Base-by-base conservation (phyloP, 176 grass and related monocot species). In the Oryza glumipatula region DNA sequence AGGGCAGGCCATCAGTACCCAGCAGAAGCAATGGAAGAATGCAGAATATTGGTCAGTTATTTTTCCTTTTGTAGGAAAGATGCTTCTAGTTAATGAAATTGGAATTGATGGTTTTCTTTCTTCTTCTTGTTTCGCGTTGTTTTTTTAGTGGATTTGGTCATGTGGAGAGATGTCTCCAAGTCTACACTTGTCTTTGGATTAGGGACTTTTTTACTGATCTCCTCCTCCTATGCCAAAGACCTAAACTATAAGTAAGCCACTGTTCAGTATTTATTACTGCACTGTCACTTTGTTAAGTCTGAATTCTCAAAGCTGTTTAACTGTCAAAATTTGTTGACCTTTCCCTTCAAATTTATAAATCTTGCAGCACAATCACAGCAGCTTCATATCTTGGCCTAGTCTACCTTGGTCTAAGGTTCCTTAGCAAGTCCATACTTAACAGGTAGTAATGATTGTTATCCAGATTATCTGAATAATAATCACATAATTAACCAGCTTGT, bases 151-250 rank as follows among this genome's bases (percentile, higher is more conserved):
- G 90, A 99, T 84, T 86, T 99, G 82, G 88, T 96, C 41, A 99
- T 99, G 97, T 99, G 97, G 97, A 96, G 86, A 77, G 91, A 99
- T 69, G 91, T 92, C 76, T 94, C 97, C 23, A 99, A 94, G 65
- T 92, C 97, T 1, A 86, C 97, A 49, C 88, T 99, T 71, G 90
- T 99, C 13, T 99, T 99, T 84, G 97, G 97, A 28, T 84, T 91
- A 21, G 97, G 96, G 68, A 96, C 93, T 69, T 99, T 99, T 74
- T 89, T 91, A 51, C 84, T 99, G 32, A 74, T 99, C 56, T 96
- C 94, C 68, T 94, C 89, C 74, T 99, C 91, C 16, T 99, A 92
- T 65, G 84, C 91, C 74, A 94, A 92, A 71, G 94, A 96, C 87
- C 65, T 99, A 44, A 94, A 92, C 80, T 96, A 94, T 84, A 96